Evolutionary conservation across 1,139 yeast species (phyloP).

Genomic region (Trichomonascaceae sp.): DNA sequence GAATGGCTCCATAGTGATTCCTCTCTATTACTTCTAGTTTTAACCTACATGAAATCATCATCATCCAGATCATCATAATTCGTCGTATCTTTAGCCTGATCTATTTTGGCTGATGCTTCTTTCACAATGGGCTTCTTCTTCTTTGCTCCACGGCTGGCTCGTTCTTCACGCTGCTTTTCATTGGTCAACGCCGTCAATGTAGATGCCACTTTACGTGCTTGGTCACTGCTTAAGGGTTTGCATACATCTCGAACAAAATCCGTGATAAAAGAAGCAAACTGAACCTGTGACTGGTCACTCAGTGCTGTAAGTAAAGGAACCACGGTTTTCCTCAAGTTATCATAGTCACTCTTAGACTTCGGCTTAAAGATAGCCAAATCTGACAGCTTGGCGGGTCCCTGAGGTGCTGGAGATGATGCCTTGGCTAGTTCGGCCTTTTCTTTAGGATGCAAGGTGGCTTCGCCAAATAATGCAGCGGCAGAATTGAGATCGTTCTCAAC

Average conservation of each 20-base stretch:
- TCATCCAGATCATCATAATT: conserved; percentile 52
- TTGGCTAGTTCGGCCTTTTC: conserved; percentile 35
- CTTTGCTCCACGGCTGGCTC: conserved; percentile 95
- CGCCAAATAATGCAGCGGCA: conserved; percentile 90
- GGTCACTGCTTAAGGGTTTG: conserved; percentile 75
- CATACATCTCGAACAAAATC: conserved; percentile 82
- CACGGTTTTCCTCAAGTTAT: conserved; percentile 73
- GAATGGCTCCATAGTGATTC: neutral
- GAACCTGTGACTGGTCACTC: conserved; percentile 47
- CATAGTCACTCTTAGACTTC: conserved; percentile 73
- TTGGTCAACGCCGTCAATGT: conserved; percentile 76
- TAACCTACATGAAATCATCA: conserved; percentile 80
- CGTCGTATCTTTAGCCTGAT: conserved; percentile 60
- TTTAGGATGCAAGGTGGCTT: conserved; percentile 51
- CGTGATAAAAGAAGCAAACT: conserved; percentile 73
- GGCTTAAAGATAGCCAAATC: conserved; percentile 57
- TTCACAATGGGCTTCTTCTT: conserved; percentile 84
- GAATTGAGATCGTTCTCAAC: conserved; percentile 79
- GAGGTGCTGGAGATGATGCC: conserved; percentile 50
- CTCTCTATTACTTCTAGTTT: neutral
- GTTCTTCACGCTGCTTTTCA: conserved; percentile 86
- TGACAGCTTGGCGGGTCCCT: conserved; percentile 42
- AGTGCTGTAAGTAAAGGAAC: conserved; percentile 60
- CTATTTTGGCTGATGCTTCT: conserved; percentile 73
- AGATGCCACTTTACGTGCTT: conserved; percentile 76